These are phyloP conservation scores for Phylloporus arenicola DNA, from an alignment of 768 basidiomycete genomes.

Conservation along the genomic window DNA sequence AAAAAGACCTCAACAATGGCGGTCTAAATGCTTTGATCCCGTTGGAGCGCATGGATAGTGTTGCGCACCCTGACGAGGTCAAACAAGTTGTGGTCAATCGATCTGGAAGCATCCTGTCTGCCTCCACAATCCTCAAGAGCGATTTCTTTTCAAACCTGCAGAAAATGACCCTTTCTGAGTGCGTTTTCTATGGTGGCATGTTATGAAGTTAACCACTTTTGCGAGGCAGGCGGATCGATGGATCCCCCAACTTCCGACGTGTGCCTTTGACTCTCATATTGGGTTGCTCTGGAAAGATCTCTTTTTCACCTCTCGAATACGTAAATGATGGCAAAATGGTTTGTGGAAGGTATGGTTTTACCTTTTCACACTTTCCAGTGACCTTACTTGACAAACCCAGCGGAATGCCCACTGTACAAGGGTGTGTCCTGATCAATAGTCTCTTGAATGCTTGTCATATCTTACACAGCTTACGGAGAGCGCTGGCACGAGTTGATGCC, in stretches of 20 bases:
- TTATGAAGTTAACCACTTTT: conserved; percentile 5
- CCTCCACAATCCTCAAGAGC: conserved; percentile 90
- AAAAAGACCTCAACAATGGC: conserved; percentile 82
- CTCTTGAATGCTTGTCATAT: background rate
- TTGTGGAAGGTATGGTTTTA: conserved; percentile 60
- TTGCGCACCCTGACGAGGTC: conserved; percentile 89
- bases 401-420: conserved; percentile 93
- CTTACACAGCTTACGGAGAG: conserved; percentile 59
- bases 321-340: conserved; percentile 53
- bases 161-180: conserved; percentile 96
- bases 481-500: conserved; percentile 75
- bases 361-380: background rate
- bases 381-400: conserved; percentile 35
- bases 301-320: conserved; percentile 32
- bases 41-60: conserved; percentile 67
- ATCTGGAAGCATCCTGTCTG: conserved; percentile 80
- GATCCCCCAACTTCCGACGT: conserved; percentile 89
- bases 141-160: conserved; percentile 93
- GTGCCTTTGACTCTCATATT: conserved; percentile 56
- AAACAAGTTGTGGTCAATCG: conserved; percentile 79
- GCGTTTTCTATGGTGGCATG: conserved; percentile 19
- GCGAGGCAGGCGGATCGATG: conserved; percentile 70
- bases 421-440: conserved; percentile 27
- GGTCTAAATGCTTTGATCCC: conserved; percentile 77
- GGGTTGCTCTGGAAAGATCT: conserved; percentile 22